phyloP scores from a whole-genome alignment of 2,329 filamentous ascomycete species.

The Aspergillus sp. region DNA sequence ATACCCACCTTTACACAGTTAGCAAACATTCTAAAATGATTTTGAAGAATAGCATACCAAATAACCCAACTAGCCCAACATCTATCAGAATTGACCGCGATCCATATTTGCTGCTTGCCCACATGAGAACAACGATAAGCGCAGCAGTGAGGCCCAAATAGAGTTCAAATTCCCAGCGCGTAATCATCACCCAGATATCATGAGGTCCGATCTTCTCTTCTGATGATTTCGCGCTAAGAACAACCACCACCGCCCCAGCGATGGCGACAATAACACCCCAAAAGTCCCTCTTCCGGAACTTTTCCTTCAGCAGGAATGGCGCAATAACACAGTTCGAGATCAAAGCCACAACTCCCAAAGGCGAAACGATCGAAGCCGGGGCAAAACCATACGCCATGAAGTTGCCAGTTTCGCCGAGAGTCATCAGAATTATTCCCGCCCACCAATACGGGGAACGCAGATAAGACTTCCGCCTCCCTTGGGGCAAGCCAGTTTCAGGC shows the following conservation, averaged over 20 bases:
- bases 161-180: slow-evolving; percentile 82
- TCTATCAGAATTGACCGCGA: slow-evolving; percentile 85
- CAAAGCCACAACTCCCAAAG: slow-evolving; percentile 91
- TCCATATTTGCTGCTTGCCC: slow-evolving; percentile 81
- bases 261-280: slow-evolving; percentile 87
- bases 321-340: slow-evolving; percentile 97
- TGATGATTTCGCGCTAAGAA: slow-evolving; percentile 83
- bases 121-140: slow-evolving; percentile 76
- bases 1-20: slow-evolving; percentile 68
- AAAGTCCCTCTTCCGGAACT: slow-evolving; percentile 79
- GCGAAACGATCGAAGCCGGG: slow-evolving; percentile 94
- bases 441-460: slow-evolving; percentile 95
- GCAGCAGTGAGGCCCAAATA: slow-evolving; percentile 76
- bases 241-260: slow-evolving; percentile 84
- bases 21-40: slow-evolving; percentile 9
- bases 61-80: slow-evolving; percentile 86
- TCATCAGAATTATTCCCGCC: slow-evolving; percentile 90
- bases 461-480: slow-evolving; percentile 66
- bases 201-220: slow-evolving; percentile 89
- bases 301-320: slow-evolving; percentile 88
- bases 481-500: slow-evolving; percentile 37
- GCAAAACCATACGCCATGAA: slow-evolving; percentile 98
- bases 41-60: slow-evolving; percentile 60
- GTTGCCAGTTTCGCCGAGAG: slow-evolving; percentile 88
- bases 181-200: slow-evolving; percentile 87